These are phyloP conservation scores for Eudorina sp. DNA, from an alignment of 139 green algal genomes.

Conservation along the genomic window DNA sequence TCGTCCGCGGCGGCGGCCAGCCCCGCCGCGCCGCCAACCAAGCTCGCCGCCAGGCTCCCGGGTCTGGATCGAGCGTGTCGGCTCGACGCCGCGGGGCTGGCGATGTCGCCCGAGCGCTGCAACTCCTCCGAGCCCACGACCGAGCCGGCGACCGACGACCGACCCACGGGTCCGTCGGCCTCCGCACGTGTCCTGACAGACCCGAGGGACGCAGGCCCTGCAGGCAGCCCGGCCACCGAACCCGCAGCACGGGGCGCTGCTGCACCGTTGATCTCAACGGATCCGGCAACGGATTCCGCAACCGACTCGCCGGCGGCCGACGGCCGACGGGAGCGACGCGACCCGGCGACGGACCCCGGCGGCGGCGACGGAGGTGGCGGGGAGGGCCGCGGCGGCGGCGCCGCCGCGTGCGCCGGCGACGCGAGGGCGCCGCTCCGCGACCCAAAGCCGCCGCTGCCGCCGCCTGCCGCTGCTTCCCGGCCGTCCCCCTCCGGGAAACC, in stretches of 20 bases:
- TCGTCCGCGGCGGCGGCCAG: too few relatives aligned
- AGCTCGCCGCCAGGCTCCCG: conserved; percentile 5
- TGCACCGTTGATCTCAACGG: not conserved
- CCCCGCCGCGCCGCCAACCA: not conserved
- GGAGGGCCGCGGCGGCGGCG: too few relatives aligned
- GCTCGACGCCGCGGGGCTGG: not conserved
- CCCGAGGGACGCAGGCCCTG: too few relatives aligned
- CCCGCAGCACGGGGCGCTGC: not conserved
- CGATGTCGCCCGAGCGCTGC: not conserved
- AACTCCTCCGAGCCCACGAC: not conserved
- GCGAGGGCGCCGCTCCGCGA: too few relatives aligned
- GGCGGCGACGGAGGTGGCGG: too few relatives aligned
- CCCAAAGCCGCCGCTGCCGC: too few relatives aligned
- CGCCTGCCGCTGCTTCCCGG: too few relatives aligned
- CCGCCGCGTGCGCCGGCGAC: not conserved
- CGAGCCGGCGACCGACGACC: not conserved
- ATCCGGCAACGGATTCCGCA: not conserved
- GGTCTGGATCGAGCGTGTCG: not conserved
- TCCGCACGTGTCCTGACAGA: too few relatives aligned
- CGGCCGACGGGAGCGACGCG: not conserved
- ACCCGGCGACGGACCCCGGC: too few relatives aligned
- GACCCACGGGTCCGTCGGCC: not conserved
- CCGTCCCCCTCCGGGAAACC: too few relatives aligned
- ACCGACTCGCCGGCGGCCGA: not conserved
- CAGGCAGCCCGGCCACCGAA: not conserved